Base-by-base conservation (phyloP, 768 basidiomycete species). In the Naganishia randhawae region DNA sequence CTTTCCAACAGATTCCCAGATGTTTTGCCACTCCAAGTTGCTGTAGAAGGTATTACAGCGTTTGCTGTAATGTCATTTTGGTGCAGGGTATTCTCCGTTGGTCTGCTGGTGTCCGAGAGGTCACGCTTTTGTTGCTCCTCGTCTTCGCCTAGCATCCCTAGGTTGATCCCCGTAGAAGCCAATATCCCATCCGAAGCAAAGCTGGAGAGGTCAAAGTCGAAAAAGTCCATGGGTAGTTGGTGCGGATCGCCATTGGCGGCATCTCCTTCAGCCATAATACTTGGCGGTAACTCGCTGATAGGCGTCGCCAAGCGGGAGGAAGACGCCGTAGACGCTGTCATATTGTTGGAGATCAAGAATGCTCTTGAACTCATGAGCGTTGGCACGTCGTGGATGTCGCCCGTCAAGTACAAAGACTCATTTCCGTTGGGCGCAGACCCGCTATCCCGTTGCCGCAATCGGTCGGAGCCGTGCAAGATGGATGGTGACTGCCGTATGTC, bases 191-290 rank as follows among this genome's bases (percentile, higher is more conserved):
- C 57, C 35, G 39, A 25, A 22, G 35, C 57, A 41, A 61, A 61
- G 57, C 57, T 61, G 6, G 57, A 61, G 17, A 61, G 57, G 37
- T 61, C 57, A 29, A 61, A 61, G 39, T 61, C 57, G 22, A 61
- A 61, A 37, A 41, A 61, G 27, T 61, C 57, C 57, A 61, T 61
- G 33, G 57, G 57, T 25, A 41, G 33, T 41, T 61, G 54, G 7
- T 37, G 35, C 22, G 17, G 11, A 29, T 61, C 57, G 16, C 57
- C 57, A 37, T 61, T 61, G 3, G 37, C 37, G 1, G 19, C 25
- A 14, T 39, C 37, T 4, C n/a, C 22, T 39, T 61, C 57, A 13
- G 16, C 35, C 57, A 61, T 61, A 6, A 61, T 41, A 39, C 57
- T 41, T 41, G 57, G 57, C 35, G 57, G 57, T 11, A 61, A 41